A percentile compares a stretch with the other conserved stretches of the same genome.
These are phyloP conservation scores for Alternaria sp. DNA, from an alignment of 2,329 filamentous ascomycete genomes.

Conservation along the genomic window DNA sequence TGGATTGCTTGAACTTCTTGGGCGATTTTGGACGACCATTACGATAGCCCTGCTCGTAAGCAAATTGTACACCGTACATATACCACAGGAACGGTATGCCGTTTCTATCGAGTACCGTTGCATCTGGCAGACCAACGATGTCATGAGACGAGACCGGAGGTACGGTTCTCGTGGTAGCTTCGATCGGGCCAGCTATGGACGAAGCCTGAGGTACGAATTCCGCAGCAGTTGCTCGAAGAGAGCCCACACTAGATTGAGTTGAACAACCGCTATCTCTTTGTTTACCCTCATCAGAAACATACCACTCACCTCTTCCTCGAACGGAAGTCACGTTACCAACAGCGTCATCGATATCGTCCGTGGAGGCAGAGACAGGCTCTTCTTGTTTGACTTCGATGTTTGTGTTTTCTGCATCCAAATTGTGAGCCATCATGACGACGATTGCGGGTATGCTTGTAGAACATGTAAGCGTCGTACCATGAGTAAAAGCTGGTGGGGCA, in stretches of 20 bases:
- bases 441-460: constrained; percentile 1
- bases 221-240: constrained; percentile 43
- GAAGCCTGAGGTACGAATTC: constrained; percentile 37
- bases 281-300: constrained; percentile 3
- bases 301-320: constrained; percentile 20
- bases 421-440: constrained; percentile 24
- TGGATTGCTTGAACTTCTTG: constrained; percentile 24
- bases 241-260: constrained; percentile 25
- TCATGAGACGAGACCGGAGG: constrained; percentile 2
- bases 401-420: constrained; percentile 8
- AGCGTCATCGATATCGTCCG: background rate
- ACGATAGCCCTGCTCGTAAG: constrained; percentile 22
- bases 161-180: background rate
- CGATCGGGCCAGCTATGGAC: background rate
- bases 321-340: background rate
- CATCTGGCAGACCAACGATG: constrained; percentile 18
- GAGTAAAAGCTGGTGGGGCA: background rate
- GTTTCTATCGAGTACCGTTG: constrained; percentile 33
- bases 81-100: constrained; percentile 41
- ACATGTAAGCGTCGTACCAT: constrained; percentile 25
- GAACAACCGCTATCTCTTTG: constrained; percentile 23
- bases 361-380: background rate
- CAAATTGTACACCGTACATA: constrained; percentile 39
- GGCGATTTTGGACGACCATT: constrained; percentile 30
- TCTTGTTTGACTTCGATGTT: constrained; percentile 1